phyloP scores from a whole-genome alignment of 2,329 filamentous ascomycete genomes.

The Xylariaceae sp. region DNA sequence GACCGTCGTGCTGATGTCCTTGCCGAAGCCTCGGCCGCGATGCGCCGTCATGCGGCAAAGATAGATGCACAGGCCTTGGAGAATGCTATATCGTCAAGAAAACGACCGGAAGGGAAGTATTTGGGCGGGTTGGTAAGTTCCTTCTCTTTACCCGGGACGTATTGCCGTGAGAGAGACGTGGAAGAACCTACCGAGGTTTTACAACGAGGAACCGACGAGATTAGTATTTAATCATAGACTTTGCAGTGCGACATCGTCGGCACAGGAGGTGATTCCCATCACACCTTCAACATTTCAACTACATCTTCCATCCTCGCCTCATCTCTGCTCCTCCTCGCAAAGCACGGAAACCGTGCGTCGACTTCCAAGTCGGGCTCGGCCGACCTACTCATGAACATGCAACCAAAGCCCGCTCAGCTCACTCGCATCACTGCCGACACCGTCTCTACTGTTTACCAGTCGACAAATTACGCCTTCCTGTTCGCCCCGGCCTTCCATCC shows the following conservation, averaged over 20 bases:
- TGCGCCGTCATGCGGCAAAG: slow-evolving; percentile 71
- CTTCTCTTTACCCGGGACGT: neutral
- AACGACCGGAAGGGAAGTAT: slow-evolving; percentile 66
- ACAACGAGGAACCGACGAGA: neutral
- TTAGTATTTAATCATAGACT: neutral
- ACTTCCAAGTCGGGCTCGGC: slow-evolving; percentile 95
- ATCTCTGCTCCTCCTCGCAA: slow-evolving; percentile 76
- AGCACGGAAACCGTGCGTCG: slow-evolving; percentile 93
- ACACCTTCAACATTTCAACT: slow-evolving; percentile 97
- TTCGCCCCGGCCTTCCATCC: slow-evolving; percentile 96
- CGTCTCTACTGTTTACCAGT: slow-evolving; percentile 65
- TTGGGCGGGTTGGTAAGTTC: slow-evolving; percentile 70
- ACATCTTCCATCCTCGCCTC: slow-evolving; percentile 90
- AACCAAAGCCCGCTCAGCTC: slow-evolving; percentile 67
- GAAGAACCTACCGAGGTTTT: neutral
- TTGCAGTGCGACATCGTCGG: slow-evolving; percentile 83
- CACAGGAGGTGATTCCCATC: slow-evolving; percentile 91
- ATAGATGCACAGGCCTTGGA: slow-evolving; percentile 61
- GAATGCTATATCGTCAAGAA: slow-evolving; percentile 54
- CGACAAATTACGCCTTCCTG: slow-evolving; percentile 88
- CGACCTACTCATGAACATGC: slow-evolving; percentile 75
- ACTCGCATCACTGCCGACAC: slow-evolving; percentile 66
- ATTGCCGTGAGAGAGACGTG: too few relatives aligned
- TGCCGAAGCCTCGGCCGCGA: slow-evolving; percentile 73
- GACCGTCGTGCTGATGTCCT: slow-evolving; percentile 82